Evolutionary conservation across 208 protist genomes (phyloP).

Genomic region (Crithidia brevicula): DNA sequence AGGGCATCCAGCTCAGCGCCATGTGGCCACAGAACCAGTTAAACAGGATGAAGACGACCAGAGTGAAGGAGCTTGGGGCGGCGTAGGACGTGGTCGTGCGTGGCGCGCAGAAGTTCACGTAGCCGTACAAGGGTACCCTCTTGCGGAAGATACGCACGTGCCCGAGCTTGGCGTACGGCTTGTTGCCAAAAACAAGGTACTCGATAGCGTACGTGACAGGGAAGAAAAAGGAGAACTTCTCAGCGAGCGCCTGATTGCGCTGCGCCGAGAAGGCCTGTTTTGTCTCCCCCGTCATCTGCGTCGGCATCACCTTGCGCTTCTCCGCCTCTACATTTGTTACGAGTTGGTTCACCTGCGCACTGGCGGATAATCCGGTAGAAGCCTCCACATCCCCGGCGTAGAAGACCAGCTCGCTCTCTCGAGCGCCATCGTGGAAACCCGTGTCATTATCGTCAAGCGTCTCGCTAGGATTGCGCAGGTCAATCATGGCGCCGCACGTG

Average conservation of each 20-base stretch:
- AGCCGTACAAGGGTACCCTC: slow-evolving; percentile 63
- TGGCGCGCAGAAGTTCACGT: slow-evolving; percentile 65
- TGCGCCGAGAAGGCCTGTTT: slow-evolving; percentile 69
- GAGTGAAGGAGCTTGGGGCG: slow-evolving; percentile 35
- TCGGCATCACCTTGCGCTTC: slow-evolving; percentile 62
- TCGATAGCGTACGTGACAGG: slow-evolving; percentile 72
- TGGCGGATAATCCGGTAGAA: slow-evolving; percentile 55
- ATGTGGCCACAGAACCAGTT: slow-evolving; percentile 41
- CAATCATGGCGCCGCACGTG: slow-evolving; percentile 64
- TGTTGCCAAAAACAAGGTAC: slow-evolving; percentile 75
- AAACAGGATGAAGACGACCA: slow-evolving; percentile 36
- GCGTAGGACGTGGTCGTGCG: slow-evolving; percentile 79
- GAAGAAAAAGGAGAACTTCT: slow-evolving; percentile 75
- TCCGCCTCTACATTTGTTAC: slow-evolving; percentile 48
- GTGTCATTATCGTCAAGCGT: slow-evolving; percentile 51
- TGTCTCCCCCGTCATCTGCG: slow-evolving; percentile 66
- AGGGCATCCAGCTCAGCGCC: slow-evolving; percentile 44
- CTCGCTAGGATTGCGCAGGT: slow-evolving; percentile 64
- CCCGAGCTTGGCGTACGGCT: slow-evolving; percentile 64
- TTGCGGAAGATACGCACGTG: slow-evolving; percentile 83
- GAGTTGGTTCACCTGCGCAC: slow-evolving; percentile 57
- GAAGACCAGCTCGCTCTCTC: slow-evolving; percentile 7
- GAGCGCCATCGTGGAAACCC: slow-evolving; percentile 22
- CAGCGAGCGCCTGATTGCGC: slow-evolving; percentile 54
- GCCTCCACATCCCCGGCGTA: slow-evolving; percentile 72